Evolutionary conservation across 345 rosid species (phyloP).

Genomic region (Conringia planisiliqua): DNA sequence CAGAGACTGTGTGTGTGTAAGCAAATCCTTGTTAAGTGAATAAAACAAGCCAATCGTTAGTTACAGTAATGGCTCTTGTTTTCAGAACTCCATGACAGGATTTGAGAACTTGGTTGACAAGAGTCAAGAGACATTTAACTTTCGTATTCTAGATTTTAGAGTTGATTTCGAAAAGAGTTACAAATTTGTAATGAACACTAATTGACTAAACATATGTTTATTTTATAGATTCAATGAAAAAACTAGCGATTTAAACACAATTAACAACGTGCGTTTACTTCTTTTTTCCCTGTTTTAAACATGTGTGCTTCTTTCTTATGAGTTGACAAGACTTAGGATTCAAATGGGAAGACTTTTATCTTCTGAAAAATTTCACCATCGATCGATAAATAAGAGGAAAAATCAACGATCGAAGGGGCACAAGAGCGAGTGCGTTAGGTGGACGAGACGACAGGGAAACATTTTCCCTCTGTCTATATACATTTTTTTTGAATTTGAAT

Average conservation of each 20-base stretch:
- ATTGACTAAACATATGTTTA: neutral
- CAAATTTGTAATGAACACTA: neutral
- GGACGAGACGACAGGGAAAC: slow-evolving; percentile 17
- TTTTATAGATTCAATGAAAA: too few relatives aligned
- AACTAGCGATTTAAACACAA: too few relatives aligned
- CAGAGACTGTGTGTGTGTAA: neutral
- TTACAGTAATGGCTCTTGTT: neutral
- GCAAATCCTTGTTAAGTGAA: neutral
- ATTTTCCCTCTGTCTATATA: neutral
- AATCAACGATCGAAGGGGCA: neutral
- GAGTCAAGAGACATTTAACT: neutral
- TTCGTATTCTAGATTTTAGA: neutral
- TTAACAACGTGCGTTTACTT: neutral
- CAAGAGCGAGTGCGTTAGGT: neutral
- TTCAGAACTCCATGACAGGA: neutral
- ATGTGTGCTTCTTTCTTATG: neutral
- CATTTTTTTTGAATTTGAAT: neutral
- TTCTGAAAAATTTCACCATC: neutral
- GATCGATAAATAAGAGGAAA: neutral
- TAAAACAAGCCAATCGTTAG: neutral
- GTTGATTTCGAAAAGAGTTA: neutral
- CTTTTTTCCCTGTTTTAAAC: too few relatives aligned
- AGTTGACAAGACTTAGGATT: neutral
- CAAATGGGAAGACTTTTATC: neutral
- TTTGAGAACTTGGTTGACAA: neutral